Percentiles rank a stretch among this genome's conserved stretches.
phyloP scores from a whole-genome alignment of 768 basidiomycete genomes.

The Russula compacta region DNA sequence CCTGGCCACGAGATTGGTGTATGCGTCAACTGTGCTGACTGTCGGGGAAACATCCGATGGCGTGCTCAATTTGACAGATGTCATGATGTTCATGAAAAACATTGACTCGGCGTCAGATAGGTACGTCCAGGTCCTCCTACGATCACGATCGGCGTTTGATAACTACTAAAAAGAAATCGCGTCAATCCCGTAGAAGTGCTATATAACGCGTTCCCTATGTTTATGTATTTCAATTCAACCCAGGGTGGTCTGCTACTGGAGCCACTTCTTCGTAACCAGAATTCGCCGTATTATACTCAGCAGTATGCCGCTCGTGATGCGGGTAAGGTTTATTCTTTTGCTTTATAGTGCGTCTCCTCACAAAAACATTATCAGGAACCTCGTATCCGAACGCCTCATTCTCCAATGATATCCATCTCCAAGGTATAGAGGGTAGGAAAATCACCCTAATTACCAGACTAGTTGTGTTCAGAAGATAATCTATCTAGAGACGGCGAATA shows the following conservation, averaged over 20 bases:
- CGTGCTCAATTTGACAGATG: conserved; percentile 3
- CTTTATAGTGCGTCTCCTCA: neutral
- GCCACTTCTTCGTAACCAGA: conserved; percentile 15
- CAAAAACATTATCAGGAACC: neutral
- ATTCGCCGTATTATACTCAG: neutral
- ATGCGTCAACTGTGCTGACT: conserved; percentile 14
- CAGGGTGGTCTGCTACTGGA: conserved; percentile 12
- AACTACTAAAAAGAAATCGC: neutral
- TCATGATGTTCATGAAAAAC: conserved; percentile 21
- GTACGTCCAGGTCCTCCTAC: neutral
- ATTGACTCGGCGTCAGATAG: neutral
- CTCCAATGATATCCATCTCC: neutral
- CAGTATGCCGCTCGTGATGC: conserved; percentile 10
- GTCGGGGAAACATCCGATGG: conserved; percentile 4
- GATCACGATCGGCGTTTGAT: neutral
- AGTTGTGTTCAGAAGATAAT: neutral
- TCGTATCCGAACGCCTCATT: conserved; percentile 4
- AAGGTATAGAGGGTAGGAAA: conserved; percentile 15
- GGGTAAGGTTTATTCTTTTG: neutral
- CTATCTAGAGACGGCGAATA: conserved; percentile 14
- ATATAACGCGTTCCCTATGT: conserved; percentile 14
- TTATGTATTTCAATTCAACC: conserved; percentile 13
- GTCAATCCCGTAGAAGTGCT: conserved; percentile 14
- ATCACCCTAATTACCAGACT: neutral
- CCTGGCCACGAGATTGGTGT: conserved; percentile 4